These are phyloP conservation scores for Gorgonomyces haynaldii DNA, from an alignment of 192 early-diverging fungal genomes.

Conservation along the genomic window DNA sequence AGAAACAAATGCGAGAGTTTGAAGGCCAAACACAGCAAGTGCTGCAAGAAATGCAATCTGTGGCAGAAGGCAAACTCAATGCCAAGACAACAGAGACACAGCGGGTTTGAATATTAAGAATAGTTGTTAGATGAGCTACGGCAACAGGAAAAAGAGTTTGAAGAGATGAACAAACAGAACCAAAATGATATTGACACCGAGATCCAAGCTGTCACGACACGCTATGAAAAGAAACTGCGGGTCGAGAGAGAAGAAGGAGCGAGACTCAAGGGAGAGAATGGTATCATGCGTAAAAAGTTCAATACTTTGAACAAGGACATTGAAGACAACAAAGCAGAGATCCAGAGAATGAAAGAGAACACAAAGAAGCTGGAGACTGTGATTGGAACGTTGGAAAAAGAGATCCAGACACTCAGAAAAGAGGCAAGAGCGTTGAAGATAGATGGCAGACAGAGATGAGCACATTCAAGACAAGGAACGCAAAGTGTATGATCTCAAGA, in stretches of 20 bases:
- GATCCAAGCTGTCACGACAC: constrained; percentile 19
- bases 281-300: constrained; percentile 55
- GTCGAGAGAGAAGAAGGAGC: constrained; percentile 40
- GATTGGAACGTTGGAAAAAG: constrained; percentile 39
- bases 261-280: constrained; percentile 48
- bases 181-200: constrained; percentile 41
- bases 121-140: constrained; percentile 16
- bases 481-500: constrained; percentile 44
- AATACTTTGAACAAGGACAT: constrained; percentile 48
- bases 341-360: constrained; percentile 29
- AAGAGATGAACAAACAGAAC: constrained; percentile 30
- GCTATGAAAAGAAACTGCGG: constrained; percentile 35
- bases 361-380: constrained; percentile 33
- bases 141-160: constrained; percentile 25
- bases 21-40: constrained; percentile 17
- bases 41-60: constrained; percentile 21
- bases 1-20: constrained; percentile 26
- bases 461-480: constrained; percentile 47
- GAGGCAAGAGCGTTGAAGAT: constrained; percentile 23
- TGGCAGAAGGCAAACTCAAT: constrained; percentile 28
- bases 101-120: constrained; percentile 13
- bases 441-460: constrained; percentile 44
- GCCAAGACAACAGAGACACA: constrained; percentile 32
- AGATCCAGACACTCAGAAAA: constrained; percentile 34
- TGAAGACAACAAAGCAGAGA: constrained; percentile 39